phyloP scores from a whole-genome alignment of 371 early-diverging fungal genomes.

The Saksenaea vasiformis region DNA sequence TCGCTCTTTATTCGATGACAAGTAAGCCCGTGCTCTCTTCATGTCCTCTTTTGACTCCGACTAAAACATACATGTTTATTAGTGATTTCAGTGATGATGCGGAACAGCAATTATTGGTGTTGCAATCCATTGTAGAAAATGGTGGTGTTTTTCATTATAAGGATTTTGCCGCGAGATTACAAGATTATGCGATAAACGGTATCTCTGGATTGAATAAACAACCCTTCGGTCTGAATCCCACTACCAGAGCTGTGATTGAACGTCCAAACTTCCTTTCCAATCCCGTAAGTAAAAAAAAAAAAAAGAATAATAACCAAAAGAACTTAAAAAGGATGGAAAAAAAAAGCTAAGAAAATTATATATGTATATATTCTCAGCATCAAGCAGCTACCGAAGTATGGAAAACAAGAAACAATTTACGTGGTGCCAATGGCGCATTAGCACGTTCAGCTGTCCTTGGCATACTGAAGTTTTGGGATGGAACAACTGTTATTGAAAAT shows the following conservation, averaged over 20 bases:
- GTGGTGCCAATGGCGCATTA: conserved; percentile 66
- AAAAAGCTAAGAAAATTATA: not conserved
- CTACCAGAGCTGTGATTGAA: conserved; percentile 50
- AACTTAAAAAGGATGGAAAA: not conserved
- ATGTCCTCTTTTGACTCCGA: not conserved
- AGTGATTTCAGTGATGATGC: conserved; percentile 73
- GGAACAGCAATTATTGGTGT: conserved; percentile 63
- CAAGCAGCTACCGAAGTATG: conserved; percentile 35
- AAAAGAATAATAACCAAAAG: not conserved
- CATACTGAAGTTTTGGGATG: conserved; percentile 66
- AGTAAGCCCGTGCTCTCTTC: conserved; percentile 23
- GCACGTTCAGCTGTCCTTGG: conserved; percentile 65
- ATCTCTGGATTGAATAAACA: conserved; percentile 54
- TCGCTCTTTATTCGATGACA: conserved; percentile 45
- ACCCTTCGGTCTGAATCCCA: conserved; percentile 56
- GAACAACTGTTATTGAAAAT: conserved; percentile 58
- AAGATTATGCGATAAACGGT: conserved; percentile 53
- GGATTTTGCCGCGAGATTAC: conserved; percentile 52
- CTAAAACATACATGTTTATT: too few species aligned
- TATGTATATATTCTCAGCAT: conserved; percentile 27
- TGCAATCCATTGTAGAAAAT: conserved; percentile 52
- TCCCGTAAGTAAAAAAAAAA: conserved; percentile 27
- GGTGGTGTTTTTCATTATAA: conserved; percentile 54
- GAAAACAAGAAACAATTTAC: conserved; percentile 23
- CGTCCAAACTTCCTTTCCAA: conserved; percentile 41